phyloP scores from a whole-genome alignment of 1,284 basidiomycete genomes.

The Pisolithus thermaeus region DNA sequence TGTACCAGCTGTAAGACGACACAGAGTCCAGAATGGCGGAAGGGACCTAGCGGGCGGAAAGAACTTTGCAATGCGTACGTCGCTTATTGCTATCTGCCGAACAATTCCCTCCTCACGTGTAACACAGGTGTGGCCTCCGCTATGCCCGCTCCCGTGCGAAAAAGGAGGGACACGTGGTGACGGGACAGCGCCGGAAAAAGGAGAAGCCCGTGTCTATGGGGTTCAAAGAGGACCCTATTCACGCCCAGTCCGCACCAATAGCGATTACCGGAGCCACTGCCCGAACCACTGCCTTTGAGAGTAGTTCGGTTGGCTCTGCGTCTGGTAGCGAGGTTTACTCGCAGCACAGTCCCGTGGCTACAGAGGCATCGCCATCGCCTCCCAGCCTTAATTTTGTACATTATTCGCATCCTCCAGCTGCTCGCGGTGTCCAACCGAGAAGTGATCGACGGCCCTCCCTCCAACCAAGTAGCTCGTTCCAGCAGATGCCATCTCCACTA shows the following conservation, averaged over 20 bases:
- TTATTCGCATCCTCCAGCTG: constrained; percentile 34
- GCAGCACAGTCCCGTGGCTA: constrained; percentile 34
- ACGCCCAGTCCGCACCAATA: constrained; percentile 35
- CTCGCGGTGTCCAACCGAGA: constrained; percentile 20
- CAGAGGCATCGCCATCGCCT: constrained; percentile 55
- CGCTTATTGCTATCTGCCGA: constrained; percentile 11
- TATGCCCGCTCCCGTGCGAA: constrained; percentile 79
- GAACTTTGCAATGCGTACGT: constrained; percentile 91
- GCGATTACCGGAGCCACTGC: constrained; percentile 29
- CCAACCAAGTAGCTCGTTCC: constrained; percentile 19
- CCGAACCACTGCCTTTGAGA: constrained; percentile 40
- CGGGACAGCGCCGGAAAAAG: constrained; percentile 39
- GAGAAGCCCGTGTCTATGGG: constrained; percentile 28
- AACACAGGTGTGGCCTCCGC: constrained; percentile 66
- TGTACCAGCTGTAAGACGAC: constrained; percentile 83
- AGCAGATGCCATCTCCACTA: constrained; percentile 40
- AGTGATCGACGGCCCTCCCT: constrained; percentile 24
- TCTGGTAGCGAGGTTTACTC: constrained; percentile 53
- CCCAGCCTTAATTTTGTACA: constrained; percentile 51
- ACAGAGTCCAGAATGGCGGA: constrained; percentile 91
- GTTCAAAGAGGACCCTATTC: constrained; percentile 30
- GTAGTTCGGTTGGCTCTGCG: constrained; percentile 41
- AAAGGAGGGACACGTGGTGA: constrained; percentile 56
- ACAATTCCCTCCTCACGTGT: constrained; percentile 16
- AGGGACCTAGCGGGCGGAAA: constrained; percentile 86